Evolutionary conservation across 2,329 filamentous ascomycete genomes (phyloP), one percentile per base, ranked within the genome.

Genomic region (Alternaria gaisen): DNA sequence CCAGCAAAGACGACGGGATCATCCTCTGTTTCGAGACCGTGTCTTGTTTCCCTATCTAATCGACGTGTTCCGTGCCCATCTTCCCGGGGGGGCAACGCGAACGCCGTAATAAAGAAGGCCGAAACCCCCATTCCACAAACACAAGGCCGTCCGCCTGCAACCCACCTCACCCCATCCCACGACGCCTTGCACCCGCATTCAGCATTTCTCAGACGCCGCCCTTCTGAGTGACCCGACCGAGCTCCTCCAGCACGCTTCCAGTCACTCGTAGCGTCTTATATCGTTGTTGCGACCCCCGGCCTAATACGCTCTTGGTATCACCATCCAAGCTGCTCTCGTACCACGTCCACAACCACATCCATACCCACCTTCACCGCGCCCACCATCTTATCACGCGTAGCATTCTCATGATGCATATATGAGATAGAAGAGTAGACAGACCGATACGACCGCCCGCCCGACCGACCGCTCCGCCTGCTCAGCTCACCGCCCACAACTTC

Each of bases 401-500:
- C 47, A 51, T 55, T 54, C 36, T 48, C 65, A 68, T 57, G 32
- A 71, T 71, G 68, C 55, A 51, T 56, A 63, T 56, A 65, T 66
- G 58, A 64, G 60, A 54, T 47, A 50, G 44, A 32, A 46, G 48
- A 28, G 56, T 30, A 50, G 48, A 60, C 32, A 38, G 53, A 50
- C 56, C 56, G 48, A 44, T 42, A 42, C 44, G 44, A 32, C 48
- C 28, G 44, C 47, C 32, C 63, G 18, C 12, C 32, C 32, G 32
- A 44, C 32, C 32, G 14, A 54, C 53, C 51, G 42, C 22, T 43
- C 44, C 46, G 30, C 40, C 43, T 44, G 48, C 43, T 38, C n/a
- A 34, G 50, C 32, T 46, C 24, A 34, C 62, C 53, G 55, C 32
- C 46, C 24, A 22, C 62, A 48, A 36, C 60, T 7, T n/a, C 47